Evolutionary conservation across 257 asterid genomes (phyloP), one percentile per base, ranked within the genome.

Genomic region (Jasminum sambac): DNA sequence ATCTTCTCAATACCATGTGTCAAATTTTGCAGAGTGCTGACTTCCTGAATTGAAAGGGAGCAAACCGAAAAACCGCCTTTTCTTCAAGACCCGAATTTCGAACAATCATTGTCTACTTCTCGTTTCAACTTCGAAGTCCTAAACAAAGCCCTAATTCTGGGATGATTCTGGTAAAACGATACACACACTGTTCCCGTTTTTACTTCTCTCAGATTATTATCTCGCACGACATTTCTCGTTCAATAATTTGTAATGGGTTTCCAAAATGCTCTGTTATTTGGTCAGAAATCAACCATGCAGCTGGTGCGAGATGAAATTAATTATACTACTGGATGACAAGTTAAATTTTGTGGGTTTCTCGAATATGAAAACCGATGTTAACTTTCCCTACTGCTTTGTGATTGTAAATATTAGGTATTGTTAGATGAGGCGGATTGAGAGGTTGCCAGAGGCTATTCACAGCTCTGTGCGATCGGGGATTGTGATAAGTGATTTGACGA

Each of bases 401-500:
- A 40, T 69, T 65, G 48, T 74, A 59, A 58, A 21, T 19, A 61
- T 66, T 42, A 61, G 52, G 67, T 48, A 25, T 44, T 66, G 79
- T 68, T 43, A 72, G 69, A 93, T 88, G 98, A 85, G 84, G 77
- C 75, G 80, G 65, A 86, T 93, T 59, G 75, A 85, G 83, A 81
- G 86, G 61, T 78, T 93, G 87, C 92, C 97, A 1, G 88, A 90
- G 86, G 83, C 76, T 36, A 76, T 85, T 68, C 89, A 81, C 79
- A 80, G 88, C 81, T 77, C 91, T 34, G 79, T 90, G 74, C 92
- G 96, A 11, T 90, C 98, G 3, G 92, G 95, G 59, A 74, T 83
- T 64, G 84, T 93, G 63, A 71, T 93, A 65, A 75, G 81, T 80
- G 98, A 93, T 79, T 79, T 87, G 78, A 73, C 94, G 30, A 82